Evolutionary conservation across 2,329 filamentous ascomycete genomes (phyloP).

Genomic region (Nakataea oryzae): DNA sequence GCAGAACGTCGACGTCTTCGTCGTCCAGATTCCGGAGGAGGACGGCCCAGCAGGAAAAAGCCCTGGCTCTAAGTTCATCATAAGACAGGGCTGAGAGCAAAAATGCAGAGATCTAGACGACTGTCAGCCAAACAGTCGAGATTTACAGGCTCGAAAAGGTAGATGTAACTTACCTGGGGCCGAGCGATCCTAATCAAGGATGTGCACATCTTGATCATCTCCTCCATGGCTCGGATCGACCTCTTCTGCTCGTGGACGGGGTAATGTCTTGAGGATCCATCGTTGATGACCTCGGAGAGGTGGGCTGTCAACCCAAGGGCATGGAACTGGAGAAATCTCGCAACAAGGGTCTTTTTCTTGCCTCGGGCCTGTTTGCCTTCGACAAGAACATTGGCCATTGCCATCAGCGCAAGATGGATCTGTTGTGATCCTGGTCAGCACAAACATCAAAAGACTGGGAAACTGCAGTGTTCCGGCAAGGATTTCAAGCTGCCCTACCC

Average conservation of each 20-base stretch:
- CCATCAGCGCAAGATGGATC: slow-evolving; percentile 35
- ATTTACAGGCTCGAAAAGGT: neutral
- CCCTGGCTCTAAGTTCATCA: slow-evolving; percentile 62
- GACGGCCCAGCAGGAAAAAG: slow-evolving; percentile 75
- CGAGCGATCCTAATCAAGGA: slow-evolving; percentile 66
- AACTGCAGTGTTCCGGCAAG: neutral
- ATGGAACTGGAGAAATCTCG: slow-evolving; percentile 70
- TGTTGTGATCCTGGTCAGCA: slow-evolving; percentile 17
- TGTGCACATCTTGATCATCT: slow-evolving; percentile 72
- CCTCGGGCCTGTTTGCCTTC: slow-evolving; percentile 6
- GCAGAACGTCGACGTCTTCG: slow-evolving; percentile 61
- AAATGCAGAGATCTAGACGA: slow-evolving; percentile 71
- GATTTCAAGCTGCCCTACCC: slow-evolving; percentile 34
- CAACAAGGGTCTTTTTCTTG: slow-evolving; percentile 48
- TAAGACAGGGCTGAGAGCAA: slow-evolving; percentile 74
- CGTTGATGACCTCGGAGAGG: slow-evolving; percentile 71
- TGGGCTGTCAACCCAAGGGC: slow-evolving; percentile 79
- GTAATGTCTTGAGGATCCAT: slow-evolving; percentile 42
- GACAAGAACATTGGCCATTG: slow-evolving; percentile 25
- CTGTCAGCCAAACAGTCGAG: slow-evolving; percentile 12
- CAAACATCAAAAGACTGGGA: neutral
- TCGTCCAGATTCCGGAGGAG: slow-evolving; percentile 67
- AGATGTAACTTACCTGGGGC: slow-evolving; percentile 57
- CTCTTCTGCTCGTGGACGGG: slow-evolving; percentile 58
- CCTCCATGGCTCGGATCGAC: slow-evolving; percentile 73